Percentiles rank a stretch among this genome's conserved stretches.
Evolutionary conservation across 352 stramenopile genomes (phyloP).

Genomic region (Phytophthora uliginosa): DNA sequence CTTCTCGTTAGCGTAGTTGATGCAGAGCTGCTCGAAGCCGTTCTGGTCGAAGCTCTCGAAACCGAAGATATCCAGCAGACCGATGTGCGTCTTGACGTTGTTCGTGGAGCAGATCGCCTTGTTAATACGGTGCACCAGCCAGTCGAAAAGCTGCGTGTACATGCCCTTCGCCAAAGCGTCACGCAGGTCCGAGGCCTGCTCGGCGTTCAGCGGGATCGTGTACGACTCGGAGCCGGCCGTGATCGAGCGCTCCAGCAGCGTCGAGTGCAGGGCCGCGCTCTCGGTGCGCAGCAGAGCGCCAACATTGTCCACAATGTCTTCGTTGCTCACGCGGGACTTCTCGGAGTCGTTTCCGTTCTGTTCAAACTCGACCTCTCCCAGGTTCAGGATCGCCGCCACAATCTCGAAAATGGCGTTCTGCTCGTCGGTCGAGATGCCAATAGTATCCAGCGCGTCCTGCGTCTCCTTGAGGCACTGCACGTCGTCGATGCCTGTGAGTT

Average conservation of each 20-base stretch:
- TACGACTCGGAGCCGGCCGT: slow-evolving; percentile 95
- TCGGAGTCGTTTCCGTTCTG: slow-evolving; percentile 56
- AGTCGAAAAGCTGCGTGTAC: slow-evolving; percentile 97
- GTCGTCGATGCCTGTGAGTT: slow-evolving; percentile 79
- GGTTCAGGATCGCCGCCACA: slow-evolving; percentile 97
- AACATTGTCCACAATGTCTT: slow-evolving; percentile 67
- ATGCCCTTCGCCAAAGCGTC: slow-evolving; percentile 97
- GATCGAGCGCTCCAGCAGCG: slow-evolving; percentile 93
- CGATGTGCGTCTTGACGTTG: slow-evolving; percentile 88
- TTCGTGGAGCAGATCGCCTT: slow-evolving; percentile 81
- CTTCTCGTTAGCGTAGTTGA: slow-evolving; percentile 95
- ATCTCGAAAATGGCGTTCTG: slow-evolving; percentile 96
- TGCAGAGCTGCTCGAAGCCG: slow-evolving; percentile 93
- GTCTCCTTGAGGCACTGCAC: slow-evolving; percentile 83
- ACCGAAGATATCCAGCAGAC: slow-evolving; percentile 97
- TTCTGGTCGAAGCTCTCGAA: slow-evolving; percentile 95
- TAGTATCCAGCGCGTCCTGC: slow-evolving; percentile 89
- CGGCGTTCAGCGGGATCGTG: slow-evolving; percentile 91
- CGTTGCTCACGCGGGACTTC: slow-evolving; percentile 66
- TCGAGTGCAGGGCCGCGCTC: slow-evolving; percentile 81
- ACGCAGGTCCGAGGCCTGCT: slow-evolving; percentile 91
- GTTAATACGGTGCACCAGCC: slow-evolving; percentile 94
- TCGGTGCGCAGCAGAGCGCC: slow-evolving; percentile 70
- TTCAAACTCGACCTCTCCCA: slow-evolving; percentile 96
- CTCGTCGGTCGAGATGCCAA: slow-evolving; percentile 90